A percentile compares a stretch with the other conserved stretches of the same genome.
These are phyloP conservation scores for Pinus tabuliformis DNA, from an alignment of 75 land plant genomes.

Conservation along the genomic window DNA sequence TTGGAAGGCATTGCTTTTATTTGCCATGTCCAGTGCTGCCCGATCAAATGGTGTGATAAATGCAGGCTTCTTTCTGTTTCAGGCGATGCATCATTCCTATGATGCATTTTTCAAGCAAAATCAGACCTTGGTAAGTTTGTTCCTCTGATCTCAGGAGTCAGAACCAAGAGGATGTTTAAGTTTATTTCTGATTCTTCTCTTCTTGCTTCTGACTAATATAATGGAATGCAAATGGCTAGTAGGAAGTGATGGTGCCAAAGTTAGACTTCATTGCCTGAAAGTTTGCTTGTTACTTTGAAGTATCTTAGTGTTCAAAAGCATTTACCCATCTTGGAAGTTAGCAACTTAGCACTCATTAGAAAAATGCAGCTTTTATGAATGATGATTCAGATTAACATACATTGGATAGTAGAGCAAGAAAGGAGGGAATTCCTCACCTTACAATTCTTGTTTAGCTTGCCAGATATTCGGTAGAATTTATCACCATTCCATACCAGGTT, in stretches of 20 bases:
- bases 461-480: not conserved
- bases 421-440: no score
- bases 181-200: not conserved
- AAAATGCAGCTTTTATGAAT: not conserved
- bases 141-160: not conserved
- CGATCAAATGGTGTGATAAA: constrained; percentile 93
- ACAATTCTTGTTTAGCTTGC: not conserved
- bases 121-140: constrained; percentile 37
- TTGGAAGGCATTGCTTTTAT: constrained; percentile 41
- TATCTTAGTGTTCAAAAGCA: not conserved
- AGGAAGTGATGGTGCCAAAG: not conserved
- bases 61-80: constrained; percentile 88
- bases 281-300: no score
- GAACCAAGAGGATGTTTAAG: not conserved
- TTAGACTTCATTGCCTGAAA: no score
- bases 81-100: constrained; percentile 59
- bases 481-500: not conserved
- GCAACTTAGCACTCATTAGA: no score
- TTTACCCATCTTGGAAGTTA: not conserved
- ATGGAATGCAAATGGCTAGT: not conserved
- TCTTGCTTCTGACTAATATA: not conserved
- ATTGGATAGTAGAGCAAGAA: no score
- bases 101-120: constrained; percentile 38
- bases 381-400: no score
- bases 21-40: constrained; percentile 77